These are phyloP conservation scores for Gastrolobium bilobum DNA, from an alignment of 306 rosid species.

Conservation along the genomic window DNA sequence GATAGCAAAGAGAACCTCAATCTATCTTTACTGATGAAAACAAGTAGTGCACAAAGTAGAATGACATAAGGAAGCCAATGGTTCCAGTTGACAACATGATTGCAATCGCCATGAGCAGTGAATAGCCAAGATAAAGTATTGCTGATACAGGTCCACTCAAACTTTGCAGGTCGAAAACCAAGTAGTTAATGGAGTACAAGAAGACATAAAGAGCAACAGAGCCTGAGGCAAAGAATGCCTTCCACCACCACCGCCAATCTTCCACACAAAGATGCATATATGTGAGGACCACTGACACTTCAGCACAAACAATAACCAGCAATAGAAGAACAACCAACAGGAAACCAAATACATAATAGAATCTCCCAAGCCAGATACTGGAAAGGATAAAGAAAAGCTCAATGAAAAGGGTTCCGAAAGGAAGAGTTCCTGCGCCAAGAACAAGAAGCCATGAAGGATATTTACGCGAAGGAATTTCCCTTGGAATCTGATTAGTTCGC, in stretches of 20 bases:
- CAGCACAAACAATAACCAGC: slow-evolving; percentile 90
- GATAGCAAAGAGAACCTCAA: slow-evolving; percentile 53
- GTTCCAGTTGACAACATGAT: slow-evolving; percentile 93
- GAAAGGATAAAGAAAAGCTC: slow-evolving; percentile 97
- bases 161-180: slow-evolving; percentile 95
- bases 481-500: slow-evolving; percentile 93
- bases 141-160: slow-evolving; percentile 97
- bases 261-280: slow-evolving; percentile 99
- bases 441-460: slow-evolving; percentile 98
- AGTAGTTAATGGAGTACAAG: slow-evolving; percentile 91
- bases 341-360: slow-evolving; percentile 94
- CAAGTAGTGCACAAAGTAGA: slow-evolving; percentile 94
- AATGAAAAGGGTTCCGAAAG: slow-evolving; percentile 96
- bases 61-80: slow-evolving; percentile 87
- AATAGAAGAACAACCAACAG: slow-evolving; percentile 78
- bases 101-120: slow-evolving; percentile 92
- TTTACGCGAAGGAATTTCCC: slow-evolving; percentile 92
- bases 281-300: slow-evolving; percentile 96
- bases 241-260: slow-evolving; percentile 99
- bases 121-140: slow-evolving; percentile 87
- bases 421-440: slow-evolving; percentile 97
- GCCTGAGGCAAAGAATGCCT: slow-evolving; percentile 96
- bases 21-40: slow-evolving; percentile 96
- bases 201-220: slow-evolving; percentile 91
- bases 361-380: slow-evolving; percentile 99